Base-by-base conservation (phyloP, 1,284 basidiomycete species). In the Hymenochaete sp. region DNA sequence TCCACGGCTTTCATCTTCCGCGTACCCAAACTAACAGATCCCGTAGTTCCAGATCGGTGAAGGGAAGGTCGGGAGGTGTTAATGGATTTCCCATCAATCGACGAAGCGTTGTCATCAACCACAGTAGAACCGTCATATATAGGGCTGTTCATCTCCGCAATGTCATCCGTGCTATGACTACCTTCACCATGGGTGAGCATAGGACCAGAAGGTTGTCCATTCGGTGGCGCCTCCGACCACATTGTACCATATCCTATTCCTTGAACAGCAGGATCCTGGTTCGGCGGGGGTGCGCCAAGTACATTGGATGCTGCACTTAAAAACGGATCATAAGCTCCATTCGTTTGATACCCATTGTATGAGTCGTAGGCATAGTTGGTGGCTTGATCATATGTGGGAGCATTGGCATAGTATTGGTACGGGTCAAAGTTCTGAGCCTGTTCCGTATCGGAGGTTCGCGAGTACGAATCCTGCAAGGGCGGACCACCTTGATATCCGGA, bases 1-100 rank as follows among this genome's bases (percentile, higher is more conserved):
- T 93, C 91, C 44, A 93, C 79, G 3, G 91, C 86, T 61, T 86
- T 88, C 49, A 74, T 82, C 60, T 82, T 83, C 39, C 72, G 71
- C 5, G 79, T 71, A n/a, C 78, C 75, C 9, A 73, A 72, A 38
- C 72, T 66, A 19, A 80, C 72, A 1, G 79, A 77, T 24, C 70
- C 65, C 4, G 69, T 68, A 3, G 78, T 81, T 36, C 70, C 73
- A 1, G 72, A 68, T 13, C 80, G 75, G 39, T 73, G 64, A 27
- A 82, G 62, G 14, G 71, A 57, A 4, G 77, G 68, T n/a, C 81
- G 69, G 51, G 68, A 62, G 18, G 28, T 37, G n/a, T 43, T 33
- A 2, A 24, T 6, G 10, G 50, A 46, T 24, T 38, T 25, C 18
- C 21, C 31, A 32, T 33, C 41, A 27, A 45, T 28, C 13, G 37